Percentiles rank a stretch among this genome's conserved stretches.
These are phyloP conservation scores for Populus nigra DNA, from an alignment of 345 rosid genomes.

Conservation along the genomic window DNA sequence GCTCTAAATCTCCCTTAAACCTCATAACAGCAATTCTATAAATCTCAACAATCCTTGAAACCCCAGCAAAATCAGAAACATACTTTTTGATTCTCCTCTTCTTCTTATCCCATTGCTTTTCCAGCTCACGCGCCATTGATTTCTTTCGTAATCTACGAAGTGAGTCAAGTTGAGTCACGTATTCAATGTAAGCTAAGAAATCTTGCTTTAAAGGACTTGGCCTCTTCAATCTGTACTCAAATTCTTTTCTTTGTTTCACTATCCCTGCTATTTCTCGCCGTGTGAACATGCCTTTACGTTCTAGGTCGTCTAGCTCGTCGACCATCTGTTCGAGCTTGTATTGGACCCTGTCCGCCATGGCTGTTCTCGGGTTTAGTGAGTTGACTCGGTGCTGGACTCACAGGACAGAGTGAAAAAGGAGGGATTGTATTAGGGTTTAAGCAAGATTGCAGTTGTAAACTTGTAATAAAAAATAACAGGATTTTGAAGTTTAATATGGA, in stretches of 20 bases:
- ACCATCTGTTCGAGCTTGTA: background rate
- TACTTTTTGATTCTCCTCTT: constrained; percentile 48
- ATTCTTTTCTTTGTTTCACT: constrained; percentile 82
- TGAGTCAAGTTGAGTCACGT: constrained; percentile 67
- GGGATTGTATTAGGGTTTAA: too few species aligned
- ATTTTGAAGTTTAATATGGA: too few species aligned
- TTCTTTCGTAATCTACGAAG: constrained; percentile 76
- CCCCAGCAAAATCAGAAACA: constrained; percentile 63
- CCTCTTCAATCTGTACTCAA: constrained; percentile 86
- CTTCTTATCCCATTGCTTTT: constrained; percentile 22
- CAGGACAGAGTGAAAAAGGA: background rate
- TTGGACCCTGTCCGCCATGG: background rate
- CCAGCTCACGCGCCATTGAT: constrained; percentile 31
- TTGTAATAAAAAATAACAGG: too few species aligned
- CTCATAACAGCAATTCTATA: constrained; percentile 70
- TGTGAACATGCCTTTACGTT: constrained; percentile 36
- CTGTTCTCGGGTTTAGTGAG: background rate
- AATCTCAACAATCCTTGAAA: constrained; percentile 61
- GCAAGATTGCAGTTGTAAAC: background rate
- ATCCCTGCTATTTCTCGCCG: constrained; percentile 75
- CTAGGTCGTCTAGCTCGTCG: background rate
- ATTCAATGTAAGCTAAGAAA: constrained; percentile 73
- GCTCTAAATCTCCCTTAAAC: constrained; percentile 73
- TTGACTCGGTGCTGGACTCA: background rate
- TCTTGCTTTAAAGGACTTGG: constrained; percentile 89